Evolutionary conservation across 2,329 filamentous ascomycete genomes (phyloP), one percentile per base, ranked within the genome.

Genomic region (Scopulariopsis brevicaulis): DNA sequence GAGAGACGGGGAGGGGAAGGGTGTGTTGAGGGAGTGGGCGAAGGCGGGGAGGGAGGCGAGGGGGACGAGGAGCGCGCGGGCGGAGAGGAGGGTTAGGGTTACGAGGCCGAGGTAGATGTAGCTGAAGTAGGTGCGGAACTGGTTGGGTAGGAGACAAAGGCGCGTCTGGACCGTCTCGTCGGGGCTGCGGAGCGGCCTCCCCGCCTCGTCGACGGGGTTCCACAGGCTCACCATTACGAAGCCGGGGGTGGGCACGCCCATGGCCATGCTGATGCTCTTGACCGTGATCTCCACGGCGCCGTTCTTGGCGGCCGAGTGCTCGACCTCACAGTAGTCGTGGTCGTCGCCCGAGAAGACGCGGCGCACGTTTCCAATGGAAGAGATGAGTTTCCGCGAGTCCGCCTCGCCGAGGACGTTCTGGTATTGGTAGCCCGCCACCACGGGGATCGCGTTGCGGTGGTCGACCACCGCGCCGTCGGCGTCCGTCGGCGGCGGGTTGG

Each of bases 341-440:
- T 99, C 94, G 65, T 99, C 94, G 12, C 94, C 94, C 0, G 91
- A 96, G 68, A 97, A 99, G 51, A 92, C 87, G 63, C 94, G 87
- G 3, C 83, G 79, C 14, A 97, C 83, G 61, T 94, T 89, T 37
- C 90, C 91, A 37, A 96, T 78, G 62, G 85, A 89, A 60, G 86
- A 80, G 50, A 96, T 75, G 43, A 99, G 76, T 56, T 85, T 84
- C 53, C 84, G 78, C 0, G 92, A 94, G 63, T 96, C 84, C 2
- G 82, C 78, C 55, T 86, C 83, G 55, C 81, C 87, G 28, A 99
- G 81, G 2, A 96, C 93, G 65, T 96, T 99, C 69, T 97, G 93
- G 67, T 99, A 99, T 69, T 99, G 94, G 67, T 96, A 96, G 15
- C 94, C 94, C 18, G 77, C 79, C 11, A 82, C 75, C 18, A 99